phyloP scores from a whole-genome alignment of 108 stramenopile species.

The Cyclostephanos tholiformis region DNA sequence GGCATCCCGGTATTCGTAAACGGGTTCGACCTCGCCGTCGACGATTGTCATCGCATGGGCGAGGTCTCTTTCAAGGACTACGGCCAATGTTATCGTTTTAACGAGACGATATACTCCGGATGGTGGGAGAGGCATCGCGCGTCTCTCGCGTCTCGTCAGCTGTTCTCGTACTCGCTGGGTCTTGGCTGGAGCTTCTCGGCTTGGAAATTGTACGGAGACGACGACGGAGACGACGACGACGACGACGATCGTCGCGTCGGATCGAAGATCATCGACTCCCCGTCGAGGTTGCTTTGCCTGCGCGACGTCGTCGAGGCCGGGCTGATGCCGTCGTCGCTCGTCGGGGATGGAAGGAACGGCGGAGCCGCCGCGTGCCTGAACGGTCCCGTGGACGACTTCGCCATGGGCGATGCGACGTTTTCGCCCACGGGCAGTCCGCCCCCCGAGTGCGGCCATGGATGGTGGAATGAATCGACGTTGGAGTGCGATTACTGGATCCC shows the following conservation, averaged over 20 bases:
- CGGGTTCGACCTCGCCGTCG: slow-evolving; percentile 72
- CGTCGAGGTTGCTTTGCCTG: slow-evolving; percentile 63
- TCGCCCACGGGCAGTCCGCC: slow-evolving; percentile 67
- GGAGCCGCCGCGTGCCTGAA: slow-evolving; percentile 70
- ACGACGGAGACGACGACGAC: slow-evolving; percentile 37
- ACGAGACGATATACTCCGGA: slow-evolving; percentile 62
- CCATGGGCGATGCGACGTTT: slow-evolving; percentile 73
- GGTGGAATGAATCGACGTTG: slow-evolving; percentile 69
- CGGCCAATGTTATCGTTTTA: slow-evolving; percentile 79
- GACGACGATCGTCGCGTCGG: too few species aligned
- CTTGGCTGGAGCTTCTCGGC: slow-evolving; percentile 75
- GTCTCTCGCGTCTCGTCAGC: slow-evolving; percentile 64
- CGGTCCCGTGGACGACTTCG: slow-evolving; percentile 67
- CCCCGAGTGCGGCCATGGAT: slow-evolving; percentile 79
- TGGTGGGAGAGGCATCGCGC: slow-evolving; percentile 78
- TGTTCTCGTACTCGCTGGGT: slow-evolving; percentile 71
- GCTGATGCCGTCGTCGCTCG: slow-evolving; percentile 53
- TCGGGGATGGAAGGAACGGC: slow-evolving; percentile 1
- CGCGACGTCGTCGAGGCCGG: slow-evolving; percentile 69
- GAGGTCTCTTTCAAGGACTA: slow-evolving; percentile 59
- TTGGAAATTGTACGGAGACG: slow-evolving; percentile 71
- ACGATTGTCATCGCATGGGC: slow-evolving; percentile 56
- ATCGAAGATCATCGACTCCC: slow-evolving; percentile 53
- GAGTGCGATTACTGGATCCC: slow-evolving; percentile 83
- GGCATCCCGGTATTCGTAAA: slow-evolving; percentile 56